A percentile compares a stretch with the other conserved stretches of the same genome.
Evolutionary conservation across 306 rosid genomes (phyloP).

Genomic region (Vigna hirtella): DNA sequence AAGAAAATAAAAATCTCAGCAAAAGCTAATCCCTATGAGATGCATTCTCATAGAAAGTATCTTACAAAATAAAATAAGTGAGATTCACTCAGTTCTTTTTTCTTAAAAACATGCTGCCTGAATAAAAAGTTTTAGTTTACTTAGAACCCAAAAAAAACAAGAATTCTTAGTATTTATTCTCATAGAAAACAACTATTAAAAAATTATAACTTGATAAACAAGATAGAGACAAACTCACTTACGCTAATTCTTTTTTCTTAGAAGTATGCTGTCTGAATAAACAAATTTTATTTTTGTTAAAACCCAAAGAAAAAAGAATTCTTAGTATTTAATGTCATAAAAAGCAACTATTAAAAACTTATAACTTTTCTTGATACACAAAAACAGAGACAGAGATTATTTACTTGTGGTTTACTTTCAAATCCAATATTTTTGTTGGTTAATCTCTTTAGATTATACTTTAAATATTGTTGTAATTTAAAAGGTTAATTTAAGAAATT

Average conservation of each 20-base stretch:
- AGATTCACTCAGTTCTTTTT: constrained; percentile 11
- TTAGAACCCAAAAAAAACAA: neutral
- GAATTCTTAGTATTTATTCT: neutral
- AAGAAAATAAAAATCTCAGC: neutral
- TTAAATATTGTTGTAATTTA: neutral
- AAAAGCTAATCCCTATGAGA: neutral
- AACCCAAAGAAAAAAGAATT: neutral
- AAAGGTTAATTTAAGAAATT: neutral
- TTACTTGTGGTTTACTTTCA: neutral
- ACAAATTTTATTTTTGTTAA: neutral
- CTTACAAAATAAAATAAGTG: constrained; percentile 1
- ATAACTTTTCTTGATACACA: neutral
- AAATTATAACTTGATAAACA: too few relatives aligned
- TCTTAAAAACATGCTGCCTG: neutral
- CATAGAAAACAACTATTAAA: neutral
- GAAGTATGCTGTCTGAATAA: neutral
- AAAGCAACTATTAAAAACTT: neutral
- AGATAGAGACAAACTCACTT: neutral
- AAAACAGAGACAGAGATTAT: neutral
- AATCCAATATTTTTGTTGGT: constrained; percentile 1
- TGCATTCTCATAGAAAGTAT: neutral
- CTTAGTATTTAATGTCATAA: neutral
- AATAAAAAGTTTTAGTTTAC: neutral
- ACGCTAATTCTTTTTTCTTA: neutral
- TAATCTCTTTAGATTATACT: constrained; percentile 1